Conservation (phyloP, 1,284 basidiomycete genomes). For the Ustilago vetiveriae region DNA sequence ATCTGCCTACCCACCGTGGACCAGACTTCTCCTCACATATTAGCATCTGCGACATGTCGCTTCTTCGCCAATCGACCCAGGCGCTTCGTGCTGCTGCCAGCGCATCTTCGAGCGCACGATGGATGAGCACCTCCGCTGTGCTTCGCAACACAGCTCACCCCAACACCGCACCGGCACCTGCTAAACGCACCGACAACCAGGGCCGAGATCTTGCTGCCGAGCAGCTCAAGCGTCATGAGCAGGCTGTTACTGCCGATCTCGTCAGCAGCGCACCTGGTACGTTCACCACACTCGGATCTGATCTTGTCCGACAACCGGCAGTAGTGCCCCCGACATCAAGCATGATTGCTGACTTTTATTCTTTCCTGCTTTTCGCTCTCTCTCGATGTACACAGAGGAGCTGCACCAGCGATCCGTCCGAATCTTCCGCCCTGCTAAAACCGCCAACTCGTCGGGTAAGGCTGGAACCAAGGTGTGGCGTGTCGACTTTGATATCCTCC, state of each 20-base stretch:
- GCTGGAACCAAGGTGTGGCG: slow-evolving; percentile 89
- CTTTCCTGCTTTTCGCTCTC: neutral
- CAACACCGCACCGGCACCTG: slow-evolving; percentile 41
- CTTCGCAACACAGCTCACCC: slow-evolving; percentile 31
- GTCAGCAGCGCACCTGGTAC: slow-evolving; percentile 57
- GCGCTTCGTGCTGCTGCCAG: slow-evolving; percentile 33
- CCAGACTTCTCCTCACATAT: neutral
- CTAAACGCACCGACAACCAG: slow-evolving; percentile 27
- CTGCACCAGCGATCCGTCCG: slow-evolving; percentile 86
- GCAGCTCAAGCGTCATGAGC: slow-evolving; percentile 47
- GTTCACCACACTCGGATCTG: too few species aligned
- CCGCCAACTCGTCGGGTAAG: slow-evolving; percentile 91
- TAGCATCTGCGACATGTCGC: slow-evolving; percentile 22
- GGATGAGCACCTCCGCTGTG: slow-evolving; percentile 36
- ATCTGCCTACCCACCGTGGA: slow-evolving; percentile 1
- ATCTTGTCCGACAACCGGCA: too few species aligned
- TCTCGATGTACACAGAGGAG: slow-evolving; percentile 73
- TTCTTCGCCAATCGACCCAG: slow-evolving; percentile 39
- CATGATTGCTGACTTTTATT: too few species aligned
- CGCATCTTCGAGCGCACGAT: slow-evolving; percentile 38
- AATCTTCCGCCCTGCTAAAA: slow-evolving; percentile 91
- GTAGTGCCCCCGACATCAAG: too few species aligned
- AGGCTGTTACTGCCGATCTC: slow-evolving; percentile 48
- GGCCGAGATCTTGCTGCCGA: slow-evolving; percentile 52
- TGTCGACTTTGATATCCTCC: slow-evolving; percentile 91